Base-by-base conservation (phyloP, 2,329 filamentous ascomycete genomes). In the Colletotrichum gloeosporioides region DNA sequence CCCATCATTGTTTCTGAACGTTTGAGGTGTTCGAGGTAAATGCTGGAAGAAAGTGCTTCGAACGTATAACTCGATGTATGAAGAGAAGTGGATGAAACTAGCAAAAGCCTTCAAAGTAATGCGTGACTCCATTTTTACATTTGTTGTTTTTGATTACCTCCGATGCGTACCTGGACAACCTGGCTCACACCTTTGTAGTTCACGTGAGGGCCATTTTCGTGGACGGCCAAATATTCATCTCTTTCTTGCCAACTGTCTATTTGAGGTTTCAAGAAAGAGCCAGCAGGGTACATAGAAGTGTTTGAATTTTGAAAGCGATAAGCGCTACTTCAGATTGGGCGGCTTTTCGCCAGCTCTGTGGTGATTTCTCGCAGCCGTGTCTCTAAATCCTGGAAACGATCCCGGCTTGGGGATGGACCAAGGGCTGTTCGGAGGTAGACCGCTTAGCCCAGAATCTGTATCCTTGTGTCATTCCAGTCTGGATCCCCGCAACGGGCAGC, bases 41-140 rank as follows among this genome's bases (percentile, higher is more conserved):
- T 6, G 18, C 39, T 6, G 16, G 16, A 44, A 44, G 1, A n/a
- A n/a, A 1, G 0, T n/a, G 0, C 1, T n/a, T 44, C n/a, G 8
- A n/a, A n/a, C n/a, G 4, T n/a, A 44, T 18, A 12, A 44, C 39
- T 44, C n/a, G 18, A n/a, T 44, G 18, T 1, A 6, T n/a, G 18
- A n/a, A 2, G 18, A 44, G 5, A 44, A n/a, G 3, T n/a, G 18
- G 4, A 3, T 44, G 9, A 0, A 44, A n/a, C n/a, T 1, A 4
- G 0, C 39, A 44, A 44, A 4, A 10, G 39, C 8, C 16, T 3
- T 16, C 36, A 9, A 39, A 39, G 15, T 44, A n/a, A n/a, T n/a
- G 1, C 3, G 39, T 18, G 39, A 3, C 39, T 44, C 18, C 8
- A 3, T n/a, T n/a, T 36, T 44, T 6, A 44, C n/a, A 44, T n/a